phyloP scores from a whole-genome alignment of 2,329 filamentous ascomycete species.

The Botrytis cinerea region DNA sequence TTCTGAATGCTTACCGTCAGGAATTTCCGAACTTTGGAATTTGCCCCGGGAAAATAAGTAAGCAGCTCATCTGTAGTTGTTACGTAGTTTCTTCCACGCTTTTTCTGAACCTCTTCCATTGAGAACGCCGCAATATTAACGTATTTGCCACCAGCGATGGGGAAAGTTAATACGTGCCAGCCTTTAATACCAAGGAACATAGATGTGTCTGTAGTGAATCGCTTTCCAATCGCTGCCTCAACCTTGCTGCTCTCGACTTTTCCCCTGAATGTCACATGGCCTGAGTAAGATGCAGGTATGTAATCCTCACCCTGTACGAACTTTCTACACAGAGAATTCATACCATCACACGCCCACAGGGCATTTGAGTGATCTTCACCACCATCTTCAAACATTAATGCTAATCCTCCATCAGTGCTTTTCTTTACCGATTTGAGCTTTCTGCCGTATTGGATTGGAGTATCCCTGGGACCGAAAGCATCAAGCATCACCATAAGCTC shows the following conservation, averaged over 20 bases:
- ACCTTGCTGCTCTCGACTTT: slow-evolving; percentile 19
- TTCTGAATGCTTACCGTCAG: slow-evolving; percentile 20
- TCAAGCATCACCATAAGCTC: slow-evolving; percentile 24
- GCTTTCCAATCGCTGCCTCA: slow-evolving; percentile 21
- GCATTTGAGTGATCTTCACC: slow-evolving; percentile 21
- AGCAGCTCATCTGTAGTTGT: slow-evolving; percentile 25
- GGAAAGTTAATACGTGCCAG: slow-evolving; percentile 25
- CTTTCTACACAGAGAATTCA: slow-evolving; percentile 26
- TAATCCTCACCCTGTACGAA: slow-evolving; percentile 25
- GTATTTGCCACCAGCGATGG: slow-evolving; percentile 20
- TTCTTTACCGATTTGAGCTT: slow-evolving; percentile 17
- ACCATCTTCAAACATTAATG: slow-evolving; percentile 24
- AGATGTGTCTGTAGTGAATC: slow-evolving; percentile 23
- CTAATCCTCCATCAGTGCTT: slow-evolving; percentile 16
- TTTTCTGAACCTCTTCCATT: slow-evolving; percentile 24
- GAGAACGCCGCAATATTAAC: slow-evolving; percentile 26
- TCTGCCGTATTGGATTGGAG: slow-evolving; percentile 22
- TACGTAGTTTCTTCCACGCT: slow-evolving; percentile 24
- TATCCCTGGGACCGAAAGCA: slow-evolving; percentile 13
- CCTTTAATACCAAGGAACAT: slow-evolving; percentile 27
- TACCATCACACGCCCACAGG: slow-evolving; percentile 27
- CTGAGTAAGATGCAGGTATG: slow-evolving; percentile 24
- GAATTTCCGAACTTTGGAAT: slow-evolving; percentile 19
- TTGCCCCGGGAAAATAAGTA: slow-evolving; percentile 25
- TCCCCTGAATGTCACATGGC: slow-evolving; percentile 20